Evolutionary conservation across 1,284 basidiomycete genomes (phyloP).

Genomic region (Hypsizygus ulmarius): DNA sequence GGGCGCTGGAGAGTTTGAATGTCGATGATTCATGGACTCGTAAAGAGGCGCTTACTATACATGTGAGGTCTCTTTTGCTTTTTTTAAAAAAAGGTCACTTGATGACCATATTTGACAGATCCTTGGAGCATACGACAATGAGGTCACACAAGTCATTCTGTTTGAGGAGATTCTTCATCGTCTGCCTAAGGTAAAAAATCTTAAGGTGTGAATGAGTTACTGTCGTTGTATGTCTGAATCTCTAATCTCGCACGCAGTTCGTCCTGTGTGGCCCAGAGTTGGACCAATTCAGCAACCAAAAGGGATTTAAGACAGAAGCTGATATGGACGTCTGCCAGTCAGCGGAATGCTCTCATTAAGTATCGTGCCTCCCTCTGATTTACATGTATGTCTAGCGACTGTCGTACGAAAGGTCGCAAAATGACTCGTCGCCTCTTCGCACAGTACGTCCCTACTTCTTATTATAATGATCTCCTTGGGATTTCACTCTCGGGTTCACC

Average conservation of each 20-base stretch:
- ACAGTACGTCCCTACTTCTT: too few species aligned
- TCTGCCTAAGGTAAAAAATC: conserved; percentile 27
- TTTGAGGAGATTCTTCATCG: conserved; percentile 37
- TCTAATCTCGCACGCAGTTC: conserved; percentile 17
- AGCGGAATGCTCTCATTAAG: too few species aligned
- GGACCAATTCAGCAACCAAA: background rate
- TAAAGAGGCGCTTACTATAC: conserved; percentile 22
- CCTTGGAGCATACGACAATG: conserved; percentile 27
- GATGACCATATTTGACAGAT: conserved; percentile 22
- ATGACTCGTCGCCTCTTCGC: too few species aligned
- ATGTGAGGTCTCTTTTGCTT: background rate
- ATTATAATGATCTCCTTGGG: too few species aligned
- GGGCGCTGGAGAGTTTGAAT: conserved; percentile 27
- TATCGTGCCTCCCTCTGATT: too few species aligned
- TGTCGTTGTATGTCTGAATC: background rate
- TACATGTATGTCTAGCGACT: too few species aligned
- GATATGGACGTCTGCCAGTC: too few species aligned
- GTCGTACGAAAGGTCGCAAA: too few species aligned
- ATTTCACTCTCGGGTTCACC: too few species aligned
- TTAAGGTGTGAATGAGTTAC: conserved; percentile 22
- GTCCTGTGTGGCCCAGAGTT: conserved; percentile 29
- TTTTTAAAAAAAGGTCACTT: background rate
- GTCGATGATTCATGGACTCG: conserved; percentile 26
- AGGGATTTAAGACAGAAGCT: too few species aligned
- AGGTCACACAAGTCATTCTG: conserved; percentile 21